phyloP scores from a whole-genome alignment of 106 monocot species.

The Dioscorea zingiberensis region DNA sequence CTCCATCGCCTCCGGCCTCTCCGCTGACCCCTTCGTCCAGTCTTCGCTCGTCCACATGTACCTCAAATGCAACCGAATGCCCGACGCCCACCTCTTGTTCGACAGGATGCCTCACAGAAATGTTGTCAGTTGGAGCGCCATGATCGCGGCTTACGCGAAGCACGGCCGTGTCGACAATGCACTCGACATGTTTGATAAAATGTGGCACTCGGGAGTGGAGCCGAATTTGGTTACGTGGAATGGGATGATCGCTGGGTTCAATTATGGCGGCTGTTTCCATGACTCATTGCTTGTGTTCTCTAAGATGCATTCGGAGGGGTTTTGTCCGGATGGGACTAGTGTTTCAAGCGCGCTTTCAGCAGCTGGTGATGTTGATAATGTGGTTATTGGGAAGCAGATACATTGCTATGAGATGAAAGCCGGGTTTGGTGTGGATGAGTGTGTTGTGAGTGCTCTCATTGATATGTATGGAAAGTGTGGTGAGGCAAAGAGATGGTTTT shows the following conservation, averaged over 20 bases:
- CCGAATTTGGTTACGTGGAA: conserved; percentile 76
- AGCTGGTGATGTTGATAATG: conserved; percentile 36
- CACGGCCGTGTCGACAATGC: conserved; percentile 19
- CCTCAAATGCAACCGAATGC: conserved; percentile 26
- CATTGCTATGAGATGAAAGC: conserved; percentile 48
- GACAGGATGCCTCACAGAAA: conserved; percentile 35
- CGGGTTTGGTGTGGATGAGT: conserved; percentile 27
- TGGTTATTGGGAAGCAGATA: conserved; percentile 31
- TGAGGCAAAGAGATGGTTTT: conserved; percentile 34
- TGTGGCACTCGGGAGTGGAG: conserved; percentile 26
- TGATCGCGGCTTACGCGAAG: conserved; percentile 32
- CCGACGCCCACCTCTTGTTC: conserved; percentile 39
- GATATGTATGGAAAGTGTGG: conserved; percentile 72
- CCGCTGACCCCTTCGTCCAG: conserved; percentile 36
- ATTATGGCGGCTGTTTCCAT: conserved; percentile 18
- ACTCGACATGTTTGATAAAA: conserved; percentile 18
- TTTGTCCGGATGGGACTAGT: conserved; percentile 28
- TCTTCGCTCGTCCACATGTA: conserved; percentile 69
- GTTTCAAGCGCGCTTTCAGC: conserved; percentile 53
- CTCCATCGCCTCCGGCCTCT: conserved; percentile 19
- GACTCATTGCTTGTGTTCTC: conserved; percentile 21
- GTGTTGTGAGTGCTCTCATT: conserved; percentile 47
- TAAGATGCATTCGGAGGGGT: conserved; percentile 48
- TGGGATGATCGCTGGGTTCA: conserved; percentile 63
- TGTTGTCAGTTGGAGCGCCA: conserved; percentile 55